Percentiles rank a stretch among this genome's conserved stretches.
Conservation (phyloP, 1,139 yeast genomes). For the Candida buenavistaensis region DNA sequence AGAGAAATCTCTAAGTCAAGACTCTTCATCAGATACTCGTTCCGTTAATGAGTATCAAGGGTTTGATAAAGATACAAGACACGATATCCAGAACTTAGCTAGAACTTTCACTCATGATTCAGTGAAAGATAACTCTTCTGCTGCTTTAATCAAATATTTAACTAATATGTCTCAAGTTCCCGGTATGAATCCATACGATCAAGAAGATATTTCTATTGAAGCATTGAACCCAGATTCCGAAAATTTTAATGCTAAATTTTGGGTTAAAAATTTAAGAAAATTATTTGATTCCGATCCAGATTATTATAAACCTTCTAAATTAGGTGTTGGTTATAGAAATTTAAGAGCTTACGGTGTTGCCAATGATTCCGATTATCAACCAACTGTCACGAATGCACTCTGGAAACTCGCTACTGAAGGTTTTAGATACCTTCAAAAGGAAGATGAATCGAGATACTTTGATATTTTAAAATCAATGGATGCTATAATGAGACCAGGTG, state of each 20-base stretch:
- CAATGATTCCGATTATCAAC: conserved; percentile 76
- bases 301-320: conserved; percentile 58
- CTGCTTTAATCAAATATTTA: conserved; percentile 28
- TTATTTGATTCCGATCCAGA: conserved; percentile 56
- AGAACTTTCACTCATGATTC: conserved; percentile 27
- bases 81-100: conserved; percentile 30
- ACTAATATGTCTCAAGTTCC: conserved; percentile 56
- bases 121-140: conserved; percentile 21
- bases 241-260: conserved; percentile 38
- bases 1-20: neutral
- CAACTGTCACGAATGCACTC: conserved; percentile 60
- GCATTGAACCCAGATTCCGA: conserved; percentile 15
- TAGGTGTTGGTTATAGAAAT: conserved; percentile 70
- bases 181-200: conserved; percentile 40
- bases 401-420: conserved; percentile 19
- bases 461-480: conserved; percentile 38
- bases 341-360: conserved; percentile 76
- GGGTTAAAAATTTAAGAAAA: conserved; percentile 71
- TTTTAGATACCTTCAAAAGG: neutral
- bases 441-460: conserved; percentile 5
- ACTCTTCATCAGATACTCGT: conserved; percentile 1
- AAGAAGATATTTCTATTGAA: neutral
- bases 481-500: conserved; percentile 33
- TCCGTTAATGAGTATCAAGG: conserved; percentile 2
- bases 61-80: conserved; percentile 1